These are phyloP conservation scores for Trichosporon sp. DNA, from an alignment of 1,284 basidiomycete genomes.

Conservation along the genomic window DNA sequence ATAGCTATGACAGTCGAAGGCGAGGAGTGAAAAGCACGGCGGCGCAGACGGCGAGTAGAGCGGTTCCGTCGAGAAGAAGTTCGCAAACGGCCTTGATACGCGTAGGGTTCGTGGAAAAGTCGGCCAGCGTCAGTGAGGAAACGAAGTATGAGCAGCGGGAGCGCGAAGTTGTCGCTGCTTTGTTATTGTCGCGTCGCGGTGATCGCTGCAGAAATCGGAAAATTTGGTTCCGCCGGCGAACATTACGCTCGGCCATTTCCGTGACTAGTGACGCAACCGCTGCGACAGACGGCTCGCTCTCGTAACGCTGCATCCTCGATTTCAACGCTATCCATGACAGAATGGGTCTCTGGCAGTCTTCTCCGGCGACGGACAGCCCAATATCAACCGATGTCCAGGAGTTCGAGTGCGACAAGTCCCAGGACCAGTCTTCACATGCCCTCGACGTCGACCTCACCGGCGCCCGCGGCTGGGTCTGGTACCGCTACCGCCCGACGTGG, in stretches of 20 bases:
- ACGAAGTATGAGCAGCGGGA: background rate
- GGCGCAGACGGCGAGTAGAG: too few relatives aligned
- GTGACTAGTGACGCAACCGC: background rate
- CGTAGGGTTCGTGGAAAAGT: too few relatives aligned
- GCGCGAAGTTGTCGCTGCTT: background rate
- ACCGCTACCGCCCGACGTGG: slow-evolving; percentile 15
- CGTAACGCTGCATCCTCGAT: too few relatives aligned
- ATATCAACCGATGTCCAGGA: background rate
- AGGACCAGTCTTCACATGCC: background rate
- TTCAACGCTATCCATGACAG: background rate
- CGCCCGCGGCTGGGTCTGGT: slow-evolving; percentile 14
- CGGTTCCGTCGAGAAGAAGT: too few relatives aligned
- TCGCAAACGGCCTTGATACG: too few relatives aligned
- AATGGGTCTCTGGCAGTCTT: background rate
- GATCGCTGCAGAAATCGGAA: too few relatives aligned
- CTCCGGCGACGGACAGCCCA: background rate
- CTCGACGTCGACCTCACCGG: background rate
- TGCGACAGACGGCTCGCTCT: background rate
- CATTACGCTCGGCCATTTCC: background rate
- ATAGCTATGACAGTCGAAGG: background rate
- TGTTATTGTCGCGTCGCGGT: background rate
- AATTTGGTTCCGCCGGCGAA: background rate
- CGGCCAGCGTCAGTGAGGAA: too few relatives aligned
- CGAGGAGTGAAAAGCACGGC: background rate
- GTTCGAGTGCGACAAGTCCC: background rate